Evolutionary conservation across 164 flowering plant genomes (phyloP), one percentile per base, ranked within the genome.

Genomic region (Dillenia turbinata): DNA sequence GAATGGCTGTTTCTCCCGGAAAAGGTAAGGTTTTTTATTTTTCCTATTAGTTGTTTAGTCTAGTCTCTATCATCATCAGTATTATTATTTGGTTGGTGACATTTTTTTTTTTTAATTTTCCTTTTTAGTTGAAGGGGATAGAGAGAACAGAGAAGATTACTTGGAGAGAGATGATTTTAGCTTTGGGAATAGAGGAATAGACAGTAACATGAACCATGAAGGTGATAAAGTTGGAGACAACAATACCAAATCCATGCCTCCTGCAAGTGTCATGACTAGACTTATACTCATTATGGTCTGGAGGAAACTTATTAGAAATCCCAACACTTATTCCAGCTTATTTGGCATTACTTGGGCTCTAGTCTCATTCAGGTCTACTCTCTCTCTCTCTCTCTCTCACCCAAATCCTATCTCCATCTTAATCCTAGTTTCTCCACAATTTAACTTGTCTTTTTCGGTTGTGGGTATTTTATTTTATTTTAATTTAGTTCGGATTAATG

Each of bases 241-340:
- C n/a, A 81, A 82, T 66, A 69, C 69, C 60, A 57, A 74, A 63
- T 65, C 78, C 4, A 81, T 92, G 98, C 98, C 98, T 13, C 96
- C 98, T 19, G 66, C 96, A 14, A 90, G 93, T 71, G 98, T 92
- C 0, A 88, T 92, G 93, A 92, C 98, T 5, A 78, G 94, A 74
- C 86, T 92, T 13, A 92, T 92, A 19, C 72, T 92, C 61, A 92
- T 92, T 67, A 92, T 92, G 98, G 95, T 92, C 10, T 92, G 98
- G 98, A 80, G 98, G 60, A 90, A 92, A 57, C 85, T 92, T 13
- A 90, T 92, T 54, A 78, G 95, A 49, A 92, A 92, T 63, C 98
- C 98, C 45, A 92, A 92, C 83, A 88, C 96, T 47, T 92, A 92
- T 57, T 92, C 98, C 8, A 92, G 98, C 77, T 73, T 92, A 33